A percentile compares a stretch with the other conserved stretches of the same genome.
Evolutionary conservation across 257 asterid genomes (phyloP).

Genomic region (Mentha longifolia): DNA sequence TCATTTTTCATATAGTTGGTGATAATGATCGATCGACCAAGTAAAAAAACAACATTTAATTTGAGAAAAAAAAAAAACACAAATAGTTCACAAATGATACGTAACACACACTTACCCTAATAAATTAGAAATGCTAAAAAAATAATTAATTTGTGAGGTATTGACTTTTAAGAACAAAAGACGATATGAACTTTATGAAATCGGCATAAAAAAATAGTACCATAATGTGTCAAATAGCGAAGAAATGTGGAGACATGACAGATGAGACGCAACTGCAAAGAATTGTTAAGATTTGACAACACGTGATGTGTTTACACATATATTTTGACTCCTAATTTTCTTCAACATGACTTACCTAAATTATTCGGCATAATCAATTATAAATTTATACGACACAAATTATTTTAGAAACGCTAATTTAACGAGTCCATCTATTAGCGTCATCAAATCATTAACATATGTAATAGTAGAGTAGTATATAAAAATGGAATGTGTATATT

Average conservation of each 20-base stretch:
- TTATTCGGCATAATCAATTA: background rate
- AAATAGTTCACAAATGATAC: background rate
- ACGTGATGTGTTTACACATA: conserved; percentile 40
- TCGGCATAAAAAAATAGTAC: conserved; percentile 33
- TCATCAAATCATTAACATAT: no score
- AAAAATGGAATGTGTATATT: no score
- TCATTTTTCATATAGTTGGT: conserved; percentile 22
- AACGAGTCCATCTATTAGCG: background rate
- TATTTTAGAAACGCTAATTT: background rate
- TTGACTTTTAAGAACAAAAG: conserved; percentile 38
- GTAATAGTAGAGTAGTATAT: no score
- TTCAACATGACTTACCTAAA: background rate
- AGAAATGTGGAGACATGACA: conserved; percentile 46
- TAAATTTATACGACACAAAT: no score
- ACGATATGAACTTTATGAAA: conserved; percentile 36
- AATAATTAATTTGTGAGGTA: conserved; percentile 9
- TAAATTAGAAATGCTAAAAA: background rate
- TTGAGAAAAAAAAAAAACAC: background rate
- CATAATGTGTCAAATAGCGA: conserved; percentile 49
- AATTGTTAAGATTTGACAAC: conserved; percentile 46
- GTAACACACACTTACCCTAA: background rate
- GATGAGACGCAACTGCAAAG: conserved; percentile 44
- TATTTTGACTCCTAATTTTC: conserved; percentile 9
- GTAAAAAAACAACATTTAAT: background rate
- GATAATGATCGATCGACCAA: conserved; percentile 6